Percentiles rank a stretch among this genome's conserved stretches.
These are phyloP conservation scores for Lablab purpureus DNA, from an alignment of 306 rosid genomes.

Conservation along the genomic window DNA sequence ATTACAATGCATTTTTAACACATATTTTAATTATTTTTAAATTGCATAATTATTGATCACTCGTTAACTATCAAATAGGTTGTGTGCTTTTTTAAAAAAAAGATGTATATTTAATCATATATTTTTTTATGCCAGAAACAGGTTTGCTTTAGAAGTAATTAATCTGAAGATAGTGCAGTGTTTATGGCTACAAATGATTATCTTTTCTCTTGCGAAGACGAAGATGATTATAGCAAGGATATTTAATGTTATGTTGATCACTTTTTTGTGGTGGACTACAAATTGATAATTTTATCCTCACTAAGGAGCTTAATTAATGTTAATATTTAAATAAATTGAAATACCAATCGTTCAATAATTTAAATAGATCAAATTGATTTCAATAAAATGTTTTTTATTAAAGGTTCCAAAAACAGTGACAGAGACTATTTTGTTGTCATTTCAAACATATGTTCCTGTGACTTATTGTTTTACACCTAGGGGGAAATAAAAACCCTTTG, in stretches of 20 bases:
- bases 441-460: conserved; percentile 9
- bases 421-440: neutral
- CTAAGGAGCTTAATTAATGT: neutral
- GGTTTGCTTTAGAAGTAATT: neutral
- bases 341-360: neutral
- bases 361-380: neutral
- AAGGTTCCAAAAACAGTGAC: neutral
- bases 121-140: neutral
- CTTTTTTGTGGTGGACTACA: neutral
- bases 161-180: neutral
- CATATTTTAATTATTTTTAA: too few species aligned
- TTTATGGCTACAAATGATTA: neutral
- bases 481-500: neutral
- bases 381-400: neutral
- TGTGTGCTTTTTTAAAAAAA: neutral
- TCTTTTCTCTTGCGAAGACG: neutral
- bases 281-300: neutral
- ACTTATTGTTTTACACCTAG: neutral
- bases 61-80: conserved; percentile 1
- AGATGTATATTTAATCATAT: neutral
- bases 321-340: neutral
- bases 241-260: neutral
- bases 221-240: neutral
- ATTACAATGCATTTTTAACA: too few species aligned
- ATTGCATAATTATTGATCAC: neutral